These are phyloP conservation scores for Oryza rufipogon DNA, from an alignment of 176 grass and related monocot genomes.

Conservation along the genomic window DNA sequence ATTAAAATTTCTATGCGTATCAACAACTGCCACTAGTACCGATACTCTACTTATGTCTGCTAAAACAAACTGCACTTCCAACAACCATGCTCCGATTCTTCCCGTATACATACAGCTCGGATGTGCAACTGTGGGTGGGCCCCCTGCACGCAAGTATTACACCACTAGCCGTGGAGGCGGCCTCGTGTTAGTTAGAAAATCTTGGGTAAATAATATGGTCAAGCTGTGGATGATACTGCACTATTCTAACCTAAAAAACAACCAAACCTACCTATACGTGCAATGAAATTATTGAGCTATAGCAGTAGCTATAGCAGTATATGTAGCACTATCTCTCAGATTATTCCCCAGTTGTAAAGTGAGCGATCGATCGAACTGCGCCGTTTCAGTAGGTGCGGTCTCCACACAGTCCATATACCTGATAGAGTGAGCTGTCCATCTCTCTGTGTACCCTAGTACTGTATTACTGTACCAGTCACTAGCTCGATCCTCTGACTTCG, in stretches of 20 bases:
- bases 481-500: neutral
- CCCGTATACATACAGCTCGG: neutral
- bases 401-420: neutral
- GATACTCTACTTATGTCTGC: neutral
- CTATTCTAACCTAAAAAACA: conserved; percentile 1
- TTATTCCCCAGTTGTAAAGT: conserved; percentile 27
- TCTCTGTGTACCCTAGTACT: too few species aligned
- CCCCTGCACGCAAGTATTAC: neutral
- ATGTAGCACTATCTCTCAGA: neutral
- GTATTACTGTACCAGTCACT: conserved; percentile 19
- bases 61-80: neutral
- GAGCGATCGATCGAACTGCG: neutral
- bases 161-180: neutral
- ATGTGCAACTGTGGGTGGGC: conserved; percentile 11
- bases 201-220: conserved; percentile 25
- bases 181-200: conserved; percentile 31
- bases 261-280: neutral
- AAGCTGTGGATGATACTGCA: neutral
- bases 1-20: neutral
- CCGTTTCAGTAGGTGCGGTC: conserved; percentile 12
- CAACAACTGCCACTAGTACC: neutral
- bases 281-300: neutral
- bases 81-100: conserved; percentile 14
- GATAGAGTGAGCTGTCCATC: too few species aligned
- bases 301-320: neutral